These are phyloP conservation scores for Phyllosticta paracitricarpa DNA, from an alignment of 2,329 filamentous ascomycete species.

Conservation along the genomic window DNA sequence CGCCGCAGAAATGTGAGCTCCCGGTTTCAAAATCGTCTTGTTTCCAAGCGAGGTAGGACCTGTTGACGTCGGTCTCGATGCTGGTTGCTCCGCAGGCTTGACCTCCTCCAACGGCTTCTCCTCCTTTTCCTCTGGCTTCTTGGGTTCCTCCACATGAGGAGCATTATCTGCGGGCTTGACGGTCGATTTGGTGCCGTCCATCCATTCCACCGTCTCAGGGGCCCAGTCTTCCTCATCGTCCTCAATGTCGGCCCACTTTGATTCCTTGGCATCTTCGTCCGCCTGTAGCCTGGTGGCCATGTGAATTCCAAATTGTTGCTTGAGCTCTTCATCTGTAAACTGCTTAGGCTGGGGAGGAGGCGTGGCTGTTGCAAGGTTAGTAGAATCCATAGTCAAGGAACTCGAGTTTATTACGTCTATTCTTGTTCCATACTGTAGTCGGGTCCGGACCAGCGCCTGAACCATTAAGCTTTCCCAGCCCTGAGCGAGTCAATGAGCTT, in stretches of 20 bases:
- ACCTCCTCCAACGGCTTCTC: conserved; percentile 30
- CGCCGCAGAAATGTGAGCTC: conserved; percentile 24
- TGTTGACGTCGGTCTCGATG: conserved; percentile 27
- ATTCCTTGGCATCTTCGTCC: conserved; percentile 62
- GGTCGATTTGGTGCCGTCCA: conserved; percentile 75
- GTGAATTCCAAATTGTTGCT: conserved; percentile 77
- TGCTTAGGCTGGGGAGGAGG: conserved; percentile 66
- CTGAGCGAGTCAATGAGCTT: conserved; percentile 42
- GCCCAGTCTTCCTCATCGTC: conserved; percentile 84
- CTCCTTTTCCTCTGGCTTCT: conserved; percentile 11
- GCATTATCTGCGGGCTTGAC: conserved; percentile 47
- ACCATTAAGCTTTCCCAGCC: conserved; percentile 48
- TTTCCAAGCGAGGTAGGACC: conserved; percentile 19
- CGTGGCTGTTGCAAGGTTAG: conserved; percentile 35
- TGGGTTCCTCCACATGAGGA: conserved; percentile 20
- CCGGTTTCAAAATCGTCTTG: conserved; percentile 42
- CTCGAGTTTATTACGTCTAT: conserved; percentile 49
- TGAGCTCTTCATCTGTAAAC: conserved; percentile 75
- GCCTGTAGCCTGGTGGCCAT: conserved; percentile 68
- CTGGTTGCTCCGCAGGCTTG: conserved; percentile 15
- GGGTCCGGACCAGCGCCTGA: conserved; percentile 55
- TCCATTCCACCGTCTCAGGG: conserved; percentile 77
- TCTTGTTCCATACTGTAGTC: conserved; percentile 80
- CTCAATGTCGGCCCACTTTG: conserved; percentile 84
- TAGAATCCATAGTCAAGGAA: conserved; percentile 3